Conservation (phyloP, 163 green algal species). For the Scenedesmus sp. region DNA sequence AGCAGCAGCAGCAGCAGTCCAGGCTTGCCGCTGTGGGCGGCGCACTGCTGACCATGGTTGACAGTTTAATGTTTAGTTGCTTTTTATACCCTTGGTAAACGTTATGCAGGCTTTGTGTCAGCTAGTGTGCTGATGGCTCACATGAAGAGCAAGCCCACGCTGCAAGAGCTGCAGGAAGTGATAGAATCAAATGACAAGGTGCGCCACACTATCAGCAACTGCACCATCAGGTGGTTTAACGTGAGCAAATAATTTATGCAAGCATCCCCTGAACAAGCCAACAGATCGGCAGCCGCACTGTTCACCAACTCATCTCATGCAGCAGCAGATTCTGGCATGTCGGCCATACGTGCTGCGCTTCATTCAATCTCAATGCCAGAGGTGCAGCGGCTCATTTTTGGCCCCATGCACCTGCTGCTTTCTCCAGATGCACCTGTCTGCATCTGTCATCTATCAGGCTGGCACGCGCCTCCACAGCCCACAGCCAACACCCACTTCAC, state of each 20-base stretch:
- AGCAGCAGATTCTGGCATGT: too few species aligned
- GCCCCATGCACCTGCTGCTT: too few species aligned
- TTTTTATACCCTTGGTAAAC: neutral
- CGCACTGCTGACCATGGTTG: neutral
- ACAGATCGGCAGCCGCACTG: too few species aligned
- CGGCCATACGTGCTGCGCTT: too few species aligned
- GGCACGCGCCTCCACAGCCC: too few species aligned
- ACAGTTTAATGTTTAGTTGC: neutral
- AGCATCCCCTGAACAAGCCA: too few species aligned
- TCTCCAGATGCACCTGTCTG: too few species aligned
- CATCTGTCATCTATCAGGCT: too few species aligned
- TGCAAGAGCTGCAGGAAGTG: slow-evolving; percentile 48
- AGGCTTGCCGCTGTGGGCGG: neutral
- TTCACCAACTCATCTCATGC: too few species aligned
- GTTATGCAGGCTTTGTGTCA: slow-evolving; percentile 51
- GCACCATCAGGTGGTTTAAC: neutral
- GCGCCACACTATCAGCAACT: neutral
- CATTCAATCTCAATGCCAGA: too few species aligned
- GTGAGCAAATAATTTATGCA: neutral
- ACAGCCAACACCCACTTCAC: neutral
- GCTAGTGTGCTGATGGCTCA: slow-evolving; percentile 55
- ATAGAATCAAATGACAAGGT: slow-evolving; percentile 51
- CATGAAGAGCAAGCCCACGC: slow-evolving; percentile 46
- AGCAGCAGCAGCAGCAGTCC: neutral
- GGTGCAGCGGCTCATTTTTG: too few species aligned